These are phyloP conservation scores for Ceratocystiopsis minuta DNA, from an alignment of 2,329 filamentous ascomycete species.

Conservation along the genomic window DNA sequence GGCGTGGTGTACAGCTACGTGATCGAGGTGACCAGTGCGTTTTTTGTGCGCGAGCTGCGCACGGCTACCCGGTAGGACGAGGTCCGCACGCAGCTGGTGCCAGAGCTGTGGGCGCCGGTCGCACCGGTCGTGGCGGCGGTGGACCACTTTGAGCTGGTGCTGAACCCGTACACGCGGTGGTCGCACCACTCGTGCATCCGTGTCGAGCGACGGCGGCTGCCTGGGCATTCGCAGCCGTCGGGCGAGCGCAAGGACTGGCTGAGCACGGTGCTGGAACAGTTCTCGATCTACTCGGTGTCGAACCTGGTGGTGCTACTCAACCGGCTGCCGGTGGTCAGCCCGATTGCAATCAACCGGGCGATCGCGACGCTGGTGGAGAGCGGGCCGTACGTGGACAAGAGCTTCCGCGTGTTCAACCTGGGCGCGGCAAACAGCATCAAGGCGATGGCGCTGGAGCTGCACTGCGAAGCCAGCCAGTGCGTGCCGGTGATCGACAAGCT, in stretches of 20 bases:
- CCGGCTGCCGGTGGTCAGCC: constrained; percentile 8
- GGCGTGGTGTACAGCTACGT: constrained; percentile 12
- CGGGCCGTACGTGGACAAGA: constrained; percentile 12
- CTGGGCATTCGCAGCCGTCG: constrained; percentile 1
- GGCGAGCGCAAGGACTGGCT: constrained; percentile 11
- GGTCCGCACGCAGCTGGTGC: constrained; percentile 8
- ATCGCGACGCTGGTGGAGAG: constrained; percentile 10
- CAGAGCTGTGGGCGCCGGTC: constrained; percentile 9
- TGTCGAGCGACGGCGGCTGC: constrained; percentile 9
- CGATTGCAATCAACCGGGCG: constrained; percentile 10
- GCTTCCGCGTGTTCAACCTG: constrained; percentile 12
- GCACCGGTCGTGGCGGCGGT: constrained; percentile 6
- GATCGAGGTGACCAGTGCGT: constrained; percentile 11
- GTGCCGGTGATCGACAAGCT: constrained; percentile 10
- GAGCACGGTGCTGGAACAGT: constrained; percentile 8
- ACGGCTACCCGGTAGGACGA: constrained; percentile 10
- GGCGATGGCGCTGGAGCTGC: constrained; percentile 10
- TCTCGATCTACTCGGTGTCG: constrained; percentile 9
- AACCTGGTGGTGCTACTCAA: constrained; percentile 8
- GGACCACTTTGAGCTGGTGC: constrained; percentile 13
- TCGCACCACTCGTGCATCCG: constrained; percentile 8
- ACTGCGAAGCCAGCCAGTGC: constrained; percentile 10
- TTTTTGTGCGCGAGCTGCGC: constrained; percentile 10
- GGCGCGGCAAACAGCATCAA: constrained; percentile 11
- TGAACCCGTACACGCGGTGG: constrained; percentile 12